Percentiles rank a stretch among this genome's conserved stretches.
Evolutionary conservation across 2,329 filamentous ascomycete genomes (phyloP).

Genomic region (Lithohypha guttulata): DNA sequence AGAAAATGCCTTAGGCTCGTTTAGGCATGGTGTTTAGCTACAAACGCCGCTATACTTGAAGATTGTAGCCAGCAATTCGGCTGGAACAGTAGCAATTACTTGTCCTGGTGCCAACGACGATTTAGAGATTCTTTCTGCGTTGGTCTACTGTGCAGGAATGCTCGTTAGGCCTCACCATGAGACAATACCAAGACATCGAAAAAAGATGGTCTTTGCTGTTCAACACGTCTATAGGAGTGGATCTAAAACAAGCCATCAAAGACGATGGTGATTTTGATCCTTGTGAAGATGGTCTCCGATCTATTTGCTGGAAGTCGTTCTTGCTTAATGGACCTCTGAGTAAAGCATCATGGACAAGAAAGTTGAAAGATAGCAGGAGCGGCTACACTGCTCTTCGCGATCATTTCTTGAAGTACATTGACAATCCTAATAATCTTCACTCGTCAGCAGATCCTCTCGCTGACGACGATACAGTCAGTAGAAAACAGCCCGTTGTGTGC

Average conservation of each 20-base stretch:
- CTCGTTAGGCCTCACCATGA: conserved; percentile 40
- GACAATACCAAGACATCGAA: conserved; percentile 48
- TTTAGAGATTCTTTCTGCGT: too few relatives aligned
- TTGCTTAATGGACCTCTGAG: conserved; percentile 62
- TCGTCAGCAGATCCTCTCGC: conserved; percentile 71
- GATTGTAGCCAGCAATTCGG: too few relatives aligned
- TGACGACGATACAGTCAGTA: conserved; percentile 59
- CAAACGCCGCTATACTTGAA: too few relatives aligned
- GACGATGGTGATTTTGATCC: conserved; percentile 49
- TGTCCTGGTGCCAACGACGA: too few relatives aligned
- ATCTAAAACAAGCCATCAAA: conserved; percentile 55
- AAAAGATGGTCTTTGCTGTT: conserved; percentile 58
- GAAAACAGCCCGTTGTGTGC: conserved; percentile 20
- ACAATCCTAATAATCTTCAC: conserved; percentile 70
- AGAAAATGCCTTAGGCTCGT: too few relatives aligned
- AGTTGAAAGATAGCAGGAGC: conserved; percentile 56
- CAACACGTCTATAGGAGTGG: conserved; percentile 45
- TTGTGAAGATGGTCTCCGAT: conserved; percentile 64
- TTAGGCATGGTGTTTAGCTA: too few relatives aligned
- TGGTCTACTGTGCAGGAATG: too few relatives aligned
- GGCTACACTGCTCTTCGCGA: conserved; percentile 63
- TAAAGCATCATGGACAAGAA: conserved; percentile 55
- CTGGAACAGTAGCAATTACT: too few relatives aligned
- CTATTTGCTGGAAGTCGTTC: conserved; percentile 74
- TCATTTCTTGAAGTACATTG: conserved; percentile 70